Conservation (phyloP, 371 early-diverging fungal genomes). For the Actinomortierella wolfii region DNA sequence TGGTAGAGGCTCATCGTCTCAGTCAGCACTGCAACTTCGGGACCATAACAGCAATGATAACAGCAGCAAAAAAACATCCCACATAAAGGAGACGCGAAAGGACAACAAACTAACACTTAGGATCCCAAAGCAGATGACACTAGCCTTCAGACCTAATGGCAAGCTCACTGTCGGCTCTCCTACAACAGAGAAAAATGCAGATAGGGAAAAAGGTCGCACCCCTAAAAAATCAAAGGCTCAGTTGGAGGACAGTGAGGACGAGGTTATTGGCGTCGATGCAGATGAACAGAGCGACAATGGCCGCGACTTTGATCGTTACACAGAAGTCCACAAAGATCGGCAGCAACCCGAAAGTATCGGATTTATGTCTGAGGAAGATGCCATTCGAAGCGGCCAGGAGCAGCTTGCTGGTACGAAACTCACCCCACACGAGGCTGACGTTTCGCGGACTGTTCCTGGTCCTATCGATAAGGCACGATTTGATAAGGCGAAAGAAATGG, state of each 20-base stretch:
- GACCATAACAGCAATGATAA: not conserved
- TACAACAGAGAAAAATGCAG: slow-evolving; percentile 7
- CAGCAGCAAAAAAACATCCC: slow-evolving; percentile 18
- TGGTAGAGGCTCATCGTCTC: too few relatives aligned
- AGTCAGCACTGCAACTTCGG: too few relatives aligned
- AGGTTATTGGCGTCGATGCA: slow-evolving; percentile 1
- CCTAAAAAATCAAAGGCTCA: slow-evolving; percentile 10
- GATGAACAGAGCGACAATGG: not conserved
- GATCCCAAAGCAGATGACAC: slow-evolving; percentile 11
- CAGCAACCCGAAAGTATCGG: not conserved
- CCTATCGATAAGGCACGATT: slow-evolving; percentile 55
- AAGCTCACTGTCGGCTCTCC: slow-evolving; percentile 3
- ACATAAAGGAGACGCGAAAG: slow-evolving; percentile 15
- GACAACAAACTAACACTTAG: slow-evolving; percentile 17
- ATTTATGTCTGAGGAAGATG: slow-evolving; percentile 5
- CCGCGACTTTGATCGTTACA: not conserved
- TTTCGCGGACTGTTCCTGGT: slow-evolving; percentile 54
- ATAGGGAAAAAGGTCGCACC: slow-evolving; percentile 12
- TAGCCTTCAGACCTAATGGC: not conserved
- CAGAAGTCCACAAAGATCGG: not conserved
- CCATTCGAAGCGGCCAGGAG: not conserved
- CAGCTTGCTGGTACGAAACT: slow-evolving; percentile 60
- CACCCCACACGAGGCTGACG: slow-evolving; percentile 58
- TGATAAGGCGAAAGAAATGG: slow-evolving; percentile 48
- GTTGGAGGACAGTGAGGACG: not conserved